Evolutionary conservation across 2,329 filamentous ascomycete genomes (phyloP), one percentile per base, ranked within the genome.

Genomic region (Raffaelea ambrosiae): DNA sequence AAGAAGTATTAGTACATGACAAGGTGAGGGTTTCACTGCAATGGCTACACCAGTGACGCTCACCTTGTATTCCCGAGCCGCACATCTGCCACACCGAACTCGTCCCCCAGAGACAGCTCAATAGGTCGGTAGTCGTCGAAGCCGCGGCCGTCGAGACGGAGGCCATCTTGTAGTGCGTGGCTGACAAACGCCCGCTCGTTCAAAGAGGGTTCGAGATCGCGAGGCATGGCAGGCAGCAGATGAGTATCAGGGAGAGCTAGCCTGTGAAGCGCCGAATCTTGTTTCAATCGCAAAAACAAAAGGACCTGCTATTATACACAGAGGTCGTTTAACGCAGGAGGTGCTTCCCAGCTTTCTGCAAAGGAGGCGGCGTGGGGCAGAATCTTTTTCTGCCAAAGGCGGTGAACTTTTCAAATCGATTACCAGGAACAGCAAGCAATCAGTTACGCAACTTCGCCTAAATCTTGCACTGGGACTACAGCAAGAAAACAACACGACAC

Each of bases 31-130:
- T n/a, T n/a, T n/a, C n/a, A n/a, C n/a, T n/a, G n/a, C n/a, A n/a
- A n/a, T n/a, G n/a, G n/a, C n/a, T n/a, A n/a, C 11, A 36, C 8
- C 3, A 40, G 8, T 4, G 44, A 13, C 23, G 9, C 10, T 2
- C 66, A 91, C 90, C 84, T 87, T 48, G 93, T 97, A 71, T 91
- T 95, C 57, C 93, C 93, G 53, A 96, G 70, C 54, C 82, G 78
- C 36, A 96, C 86, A 60, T 95, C 88, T 57, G 85, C 88, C 57
- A 91, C 82, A 53, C 93, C 93, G 74, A 90, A 90, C 59, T 95
- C 88, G 54, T 95, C 84, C 44, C 89, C 89, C 66, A 97, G 95
- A 3, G 74, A 78, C 51, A 98, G 75, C 51, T 84, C 78, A 41
- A 96, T 65, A 43, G 81, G 73, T 55, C 93, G 81, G 66, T 87